Base-by-base conservation (phyloP, 2,329 filamentous ascomycete genomes). In the Colletotrichum spaethianum region DNA sequence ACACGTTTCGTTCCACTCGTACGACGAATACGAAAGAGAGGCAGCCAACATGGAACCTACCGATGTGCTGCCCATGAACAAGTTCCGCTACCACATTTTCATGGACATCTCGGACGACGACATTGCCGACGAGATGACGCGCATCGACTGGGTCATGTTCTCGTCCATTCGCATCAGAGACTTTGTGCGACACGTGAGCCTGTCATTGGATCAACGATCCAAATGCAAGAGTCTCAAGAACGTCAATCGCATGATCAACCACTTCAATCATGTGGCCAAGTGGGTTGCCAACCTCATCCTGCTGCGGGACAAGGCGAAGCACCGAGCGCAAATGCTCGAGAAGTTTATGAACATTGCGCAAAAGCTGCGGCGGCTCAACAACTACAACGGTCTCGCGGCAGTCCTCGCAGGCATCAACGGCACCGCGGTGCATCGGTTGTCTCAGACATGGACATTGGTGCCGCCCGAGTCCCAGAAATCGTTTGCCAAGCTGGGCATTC, bases 91-190 rank as follows among this genome's bases (percentile, higher is more conserved):
- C 87, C 94, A 95, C 75, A 91, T 93, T 63, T 93, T 98, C 75
- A 97, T 98, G 92, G 93, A 94, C 44, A 92, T 93, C 31, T 88
- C 93, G 1, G 93, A 97, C 64, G 94, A 97, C 73, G 90, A 94
- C 60, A 92, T 98, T 75, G 96, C 96, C 20, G 92, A 93, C 72
- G 96, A 99, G 81, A 89, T 99, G 78, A 98, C 96, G 4, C 89
- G 96, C 73, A 97, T 99, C 67, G 96, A 99, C 83, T 98, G 96
- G 96, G 92, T 97, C 81, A 96, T 98, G 93, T 98, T 98, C 81
- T 97, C 94, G 63, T 95, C 95, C 1, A 98, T 98, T 73, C 92
- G 94, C 33, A 93, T 97, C 67, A 93, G 96, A 70, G 96, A 99
- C 82, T 91, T 98, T 60, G 93, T 98, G 52, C 93, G 96, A 5